Evolutionary conservation across 2,329 filamentous ascomycete genomes (phyloP).

Genomic region (Tolypocladium inflatum): DNA sequence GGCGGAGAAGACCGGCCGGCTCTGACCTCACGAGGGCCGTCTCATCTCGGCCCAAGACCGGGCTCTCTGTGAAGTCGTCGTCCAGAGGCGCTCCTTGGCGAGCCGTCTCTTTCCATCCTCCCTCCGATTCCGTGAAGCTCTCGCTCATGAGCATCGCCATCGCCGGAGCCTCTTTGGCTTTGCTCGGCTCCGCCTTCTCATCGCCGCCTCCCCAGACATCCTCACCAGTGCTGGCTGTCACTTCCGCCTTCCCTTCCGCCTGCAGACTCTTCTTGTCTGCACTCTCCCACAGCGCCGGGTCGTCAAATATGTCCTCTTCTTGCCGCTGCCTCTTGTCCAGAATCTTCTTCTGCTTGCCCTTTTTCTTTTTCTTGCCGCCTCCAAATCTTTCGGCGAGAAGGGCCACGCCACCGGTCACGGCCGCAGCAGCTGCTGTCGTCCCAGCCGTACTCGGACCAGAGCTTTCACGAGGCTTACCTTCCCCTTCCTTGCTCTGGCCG

Average conservation of each 20-base stretch:
- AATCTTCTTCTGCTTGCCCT: conserved; percentile 21
- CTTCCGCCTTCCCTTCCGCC: conserved; percentile 11
- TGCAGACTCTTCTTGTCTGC: conserved; percentile 26
- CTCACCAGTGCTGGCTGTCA: conserved; percentile 8
- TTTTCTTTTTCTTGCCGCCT: conserved; percentile 14
- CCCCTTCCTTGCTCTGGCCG: not conserved
- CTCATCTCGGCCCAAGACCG: conserved; percentile 23
- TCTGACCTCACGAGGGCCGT: conserved; percentile 6
- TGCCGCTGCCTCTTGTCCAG: conserved; percentile 27
- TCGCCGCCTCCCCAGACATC: conserved; percentile 18
- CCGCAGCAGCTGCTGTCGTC: conserved; percentile 11
- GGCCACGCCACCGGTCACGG: conserved; percentile 19
- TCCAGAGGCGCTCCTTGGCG: conserved; percentile 13
- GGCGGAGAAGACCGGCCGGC: conserved; percentile 18
- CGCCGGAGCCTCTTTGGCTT: conserved; percentile 6
- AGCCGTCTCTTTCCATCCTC: conserved; percentile 12
- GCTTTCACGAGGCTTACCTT: not conserved
- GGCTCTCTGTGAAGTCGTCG: conserved; percentile 25
- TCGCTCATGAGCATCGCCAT: conserved; percentile 7
- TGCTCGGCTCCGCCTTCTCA: not conserved
- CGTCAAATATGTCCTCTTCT: conserved; percentile 35
- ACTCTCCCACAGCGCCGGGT: conserved; percentile 33
- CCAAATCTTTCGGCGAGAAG: conserved; percentile 25
- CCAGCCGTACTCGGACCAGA: conserved; percentile 10
- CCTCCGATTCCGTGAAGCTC: conserved; percentile 11